Evolutionary conservation across 768 basidiomycete species (phyloP), one percentile per base, ranked within the genome.

Genomic region (Phanerochaete carnosa): DNA sequence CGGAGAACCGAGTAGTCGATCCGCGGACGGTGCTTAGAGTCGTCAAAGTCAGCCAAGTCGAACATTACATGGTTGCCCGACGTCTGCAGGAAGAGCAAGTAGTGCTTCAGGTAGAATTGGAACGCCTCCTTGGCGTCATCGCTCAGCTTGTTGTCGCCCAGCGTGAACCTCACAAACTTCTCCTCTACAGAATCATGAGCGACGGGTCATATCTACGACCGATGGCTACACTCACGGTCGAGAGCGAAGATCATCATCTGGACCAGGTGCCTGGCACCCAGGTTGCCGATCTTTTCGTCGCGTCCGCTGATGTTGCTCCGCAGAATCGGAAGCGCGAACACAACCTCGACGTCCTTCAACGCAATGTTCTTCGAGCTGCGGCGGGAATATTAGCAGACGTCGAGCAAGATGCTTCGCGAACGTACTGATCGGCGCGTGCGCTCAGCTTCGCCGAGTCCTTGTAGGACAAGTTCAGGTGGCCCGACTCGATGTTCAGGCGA

Each of bases 1-100:
- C 56, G 22, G n/a, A 64, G 45, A 3, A 55, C 22, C 8, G 69
- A 64, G 53, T 66, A 65, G 50, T 70, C 65, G 62, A 69, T 59
- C 22, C 43, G 32, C 23, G 59, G 39, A 7, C 45, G 52, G 52
- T 59, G 53, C 26, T 56, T 57, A 51, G 23, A 28, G 45, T 66
- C 61, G 37, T 68, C 66, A 60, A 70, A 69, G 58, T 69, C 67
- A 29, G 71, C 69, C 15, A 72, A 62, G 23, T 67, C 63, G 60
- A 64, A 67, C 43, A 72, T 58, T 47, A 64, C 58, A 61, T 72
- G 63, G 54, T 55, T 45, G 1, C 69, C 68, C 11, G 69, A 64
- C 12, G 57, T 51, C 22, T 64, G 54, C n/a, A 72, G 60, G 53
- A 67, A 58, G 8, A 60, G 54, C 26, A 71, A 65, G 55, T 72